Evolutionary conservation across 441 rosid genomes (phyloP).

Genomic region (Erodium moschatum): DNA sequence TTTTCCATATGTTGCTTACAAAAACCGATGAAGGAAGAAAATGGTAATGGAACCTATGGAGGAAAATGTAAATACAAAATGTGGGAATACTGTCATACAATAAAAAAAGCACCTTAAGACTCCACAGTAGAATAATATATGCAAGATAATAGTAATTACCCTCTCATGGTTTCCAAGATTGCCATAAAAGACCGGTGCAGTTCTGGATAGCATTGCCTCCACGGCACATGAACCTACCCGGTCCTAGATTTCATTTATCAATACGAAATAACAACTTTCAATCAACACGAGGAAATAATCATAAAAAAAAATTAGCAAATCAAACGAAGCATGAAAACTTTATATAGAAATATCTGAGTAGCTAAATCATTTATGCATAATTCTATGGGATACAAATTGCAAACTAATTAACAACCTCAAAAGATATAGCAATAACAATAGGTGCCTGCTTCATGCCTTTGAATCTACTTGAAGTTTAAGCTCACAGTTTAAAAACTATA

Average conservation of each 20-base stretch:
- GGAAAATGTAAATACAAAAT: not conserved
- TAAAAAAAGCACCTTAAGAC: not conserved
- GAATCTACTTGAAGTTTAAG: not conserved
- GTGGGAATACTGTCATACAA: not conserved
- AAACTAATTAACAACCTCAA: not conserved
- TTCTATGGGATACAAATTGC: not conserved
- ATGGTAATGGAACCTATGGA: slow-evolving; percentile 31
- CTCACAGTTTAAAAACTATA: not conserved
- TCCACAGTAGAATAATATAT: not conserved
- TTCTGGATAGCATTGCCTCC: slow-evolving; percentile 67
- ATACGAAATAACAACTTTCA: not conserved
- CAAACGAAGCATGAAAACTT: not conserved
- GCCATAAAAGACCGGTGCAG: slow-evolving; percentile 72
- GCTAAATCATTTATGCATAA: not conserved
- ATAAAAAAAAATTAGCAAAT: slow-evolving; percentile 4
- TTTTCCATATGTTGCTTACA: slow-evolving; percentile 2
- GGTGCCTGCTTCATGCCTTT: not conserved
- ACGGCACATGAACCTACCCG: slow-evolving; percentile 39
- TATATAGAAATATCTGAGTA: not conserved
- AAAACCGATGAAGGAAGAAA: slow-evolving; percentile 49
- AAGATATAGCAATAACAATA: not conserved
- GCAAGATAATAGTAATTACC: slow-evolving; percentile 30
- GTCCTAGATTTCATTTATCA: slow-evolving; percentile 6
- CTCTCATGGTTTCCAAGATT: slow-evolving; percentile 86
- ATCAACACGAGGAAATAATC: not conserved